Evolutionary conservation across 2,329 filamentous ascomycete genomes (phyloP).

Genomic region (Didymella pinodella): DNA sequence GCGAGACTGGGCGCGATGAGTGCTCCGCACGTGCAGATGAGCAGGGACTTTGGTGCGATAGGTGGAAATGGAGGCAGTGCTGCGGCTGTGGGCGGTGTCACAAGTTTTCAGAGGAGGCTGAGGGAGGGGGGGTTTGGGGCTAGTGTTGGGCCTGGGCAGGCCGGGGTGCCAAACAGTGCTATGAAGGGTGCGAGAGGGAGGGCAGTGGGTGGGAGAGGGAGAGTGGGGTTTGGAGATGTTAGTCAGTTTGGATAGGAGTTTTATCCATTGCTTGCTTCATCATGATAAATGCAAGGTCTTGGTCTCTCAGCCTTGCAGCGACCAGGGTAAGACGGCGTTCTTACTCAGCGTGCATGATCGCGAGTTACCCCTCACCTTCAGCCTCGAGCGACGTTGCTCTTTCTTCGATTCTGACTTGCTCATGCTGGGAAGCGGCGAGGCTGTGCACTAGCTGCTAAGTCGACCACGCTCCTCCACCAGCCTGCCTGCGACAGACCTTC

Average conservation of each 20-base stretch:
- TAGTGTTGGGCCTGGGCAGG: slow-evolving; percentile 4
- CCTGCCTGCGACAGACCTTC: no score
- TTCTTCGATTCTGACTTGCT: no score
- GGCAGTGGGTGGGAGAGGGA: slow-evolving; percentile 24
- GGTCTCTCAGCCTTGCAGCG: no score
- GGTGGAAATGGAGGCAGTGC: slow-evolving; percentile 12
- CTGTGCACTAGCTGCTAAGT: no score
- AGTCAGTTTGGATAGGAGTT: slow-evolving; percentile 27
- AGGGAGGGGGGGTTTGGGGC: slow-evolving; percentile 41
- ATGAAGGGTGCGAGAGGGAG: slow-evolving; percentile 21
- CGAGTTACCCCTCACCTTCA: no score
- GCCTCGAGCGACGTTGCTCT: no score
- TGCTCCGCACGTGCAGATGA: slow-evolving; percentile 38
- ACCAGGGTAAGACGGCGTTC: no score
- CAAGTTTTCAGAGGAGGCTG: slow-evolving; percentile 45
- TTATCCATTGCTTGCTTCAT: slow-evolving; percentile 3
- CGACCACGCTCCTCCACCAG: no score
- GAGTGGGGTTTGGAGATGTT: slow-evolving; percentile 36
- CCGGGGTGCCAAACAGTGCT: slow-evolving; percentile 14
- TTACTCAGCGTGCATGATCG: no score
- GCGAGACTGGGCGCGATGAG: slow-evolving; percentile 34
- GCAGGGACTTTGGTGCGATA: slow-evolving; percentile 1
- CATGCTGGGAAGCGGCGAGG: no score
- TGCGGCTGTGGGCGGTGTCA: slow-evolving; percentile 30
- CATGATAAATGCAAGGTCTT: neutral